These are phyloP conservation scores for Colletotrichum sp. DNA, from an alignment of 2,329 filamentous ascomycete genomes.

Conservation along the genomic window DNA sequence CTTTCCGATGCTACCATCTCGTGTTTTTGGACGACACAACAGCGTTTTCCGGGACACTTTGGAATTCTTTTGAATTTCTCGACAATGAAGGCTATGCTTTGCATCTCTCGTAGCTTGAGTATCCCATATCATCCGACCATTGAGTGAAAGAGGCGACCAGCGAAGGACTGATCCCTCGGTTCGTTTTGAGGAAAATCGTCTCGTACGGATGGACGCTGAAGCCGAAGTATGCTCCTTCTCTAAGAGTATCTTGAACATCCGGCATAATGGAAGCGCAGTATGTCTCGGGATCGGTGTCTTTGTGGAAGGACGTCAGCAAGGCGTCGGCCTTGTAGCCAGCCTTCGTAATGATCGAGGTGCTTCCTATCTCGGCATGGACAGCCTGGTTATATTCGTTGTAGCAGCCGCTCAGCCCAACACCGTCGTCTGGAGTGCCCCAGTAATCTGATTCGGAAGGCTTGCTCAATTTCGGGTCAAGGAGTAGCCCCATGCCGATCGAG, in stretches of 20 bases:
- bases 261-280: constrained; percentile 17
- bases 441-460: constrained; percentile 17
- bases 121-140: constrained; percentile 17
- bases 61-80: too few relatives aligned
- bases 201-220: constrained; percentile 41
- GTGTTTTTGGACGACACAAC: too few relatives aligned
- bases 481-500: constrained; percentile 36
- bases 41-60: fast-evolving
- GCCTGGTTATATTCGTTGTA: constrained; percentile 30
- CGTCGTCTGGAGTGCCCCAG: constrained; percentile 27
- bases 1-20: too few relatives aligned
- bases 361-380: constrained; percentile 35
- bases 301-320: constrained; percentile 35
- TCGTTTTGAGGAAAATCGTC: constrained; percentile 40
- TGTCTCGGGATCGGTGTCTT: background rate
- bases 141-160: constrained; percentile 31
- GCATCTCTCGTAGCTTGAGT: background rate
- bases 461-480: constrained; percentile 32
- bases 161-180: constrained; percentile 30
- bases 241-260: constrained; percentile 26
- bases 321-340: constrained; percentile 38
- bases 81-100: background rate
- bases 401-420: constrained; percentile 33
- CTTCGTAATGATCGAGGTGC: constrained; percentile 29
- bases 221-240: constrained; percentile 33